These are phyloP conservation scores for Jamesozyma hellenica DNA, from an alignment of 805 yeast genomes.

Conservation along the genomic window DNA sequence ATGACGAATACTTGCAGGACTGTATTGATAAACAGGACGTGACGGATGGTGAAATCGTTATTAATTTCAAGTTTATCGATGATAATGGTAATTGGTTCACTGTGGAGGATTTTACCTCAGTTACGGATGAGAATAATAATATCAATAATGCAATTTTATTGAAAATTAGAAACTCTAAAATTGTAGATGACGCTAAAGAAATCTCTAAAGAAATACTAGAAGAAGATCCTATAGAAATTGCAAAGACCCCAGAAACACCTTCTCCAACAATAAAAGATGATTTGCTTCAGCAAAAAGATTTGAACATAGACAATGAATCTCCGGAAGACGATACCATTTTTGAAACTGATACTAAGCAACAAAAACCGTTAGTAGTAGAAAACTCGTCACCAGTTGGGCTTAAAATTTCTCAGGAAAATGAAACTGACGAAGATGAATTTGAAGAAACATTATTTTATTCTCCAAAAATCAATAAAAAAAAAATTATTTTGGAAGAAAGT, in stretches of 20 bases:
- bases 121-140: constrained; percentile 30
- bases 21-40: neutral
- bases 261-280: too few relatives aligned
- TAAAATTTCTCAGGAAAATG: too few relatives aligned
- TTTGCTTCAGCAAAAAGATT: too few relatives aligned
- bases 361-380: too few relatives aligned
- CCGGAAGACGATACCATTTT: neutral
- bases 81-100: constrained; percentile 25
- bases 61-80: constrained; percentile 24
- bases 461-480: neutral
- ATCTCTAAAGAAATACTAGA: neutral
- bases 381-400: too few relatives aligned
- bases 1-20: neutral
- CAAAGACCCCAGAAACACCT: too few relatives aligned
- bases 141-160: constrained; percentile 28
- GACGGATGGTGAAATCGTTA: constrained; percentile 1
- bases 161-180: constrained; percentile 7
- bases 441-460: neutral
- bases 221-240: too few relatives aligned
- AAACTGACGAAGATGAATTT: neutral
- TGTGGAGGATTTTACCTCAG: constrained; percentile 23
- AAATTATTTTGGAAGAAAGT: too few relatives aligned
- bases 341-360: too few relatives aligned
- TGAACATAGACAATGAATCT: too few relatives aligned
- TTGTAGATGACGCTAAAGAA: neutral